Evolutionary conservation across 2,329 filamentous ascomycete genomes (phyloP).

Genomic region (Xylariaceae sp.): DNA sequence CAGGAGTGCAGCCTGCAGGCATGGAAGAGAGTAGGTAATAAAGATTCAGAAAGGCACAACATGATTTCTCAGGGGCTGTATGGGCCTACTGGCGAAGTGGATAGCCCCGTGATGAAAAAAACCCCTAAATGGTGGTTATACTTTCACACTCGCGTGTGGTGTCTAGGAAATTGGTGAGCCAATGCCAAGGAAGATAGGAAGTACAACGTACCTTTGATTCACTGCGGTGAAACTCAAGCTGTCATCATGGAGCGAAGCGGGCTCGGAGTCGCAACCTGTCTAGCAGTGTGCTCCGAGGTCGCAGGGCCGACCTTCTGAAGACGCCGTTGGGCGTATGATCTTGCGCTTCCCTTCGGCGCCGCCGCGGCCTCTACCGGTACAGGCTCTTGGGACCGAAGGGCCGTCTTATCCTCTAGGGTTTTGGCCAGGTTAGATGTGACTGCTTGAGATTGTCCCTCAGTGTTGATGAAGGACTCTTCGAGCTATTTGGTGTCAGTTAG

Average conservation of each 20-base stretch:
- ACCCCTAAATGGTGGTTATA: no score
- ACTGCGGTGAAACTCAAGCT: slow-evolving; percentile 40
- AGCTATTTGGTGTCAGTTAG: slow-evolving; percentile 72
- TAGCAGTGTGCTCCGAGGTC: slow-evolving; percentile 41
- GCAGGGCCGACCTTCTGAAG: slow-evolving; percentile 44
- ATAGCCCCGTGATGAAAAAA: no score
- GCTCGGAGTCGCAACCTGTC: slow-evolving; percentile 57
- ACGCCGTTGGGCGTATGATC: slow-evolving; percentile 41
- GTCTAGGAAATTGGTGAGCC: slow-evolving; percentile 10
- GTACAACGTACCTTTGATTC: slow-evolving; percentile 26
- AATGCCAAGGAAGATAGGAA: neutral
- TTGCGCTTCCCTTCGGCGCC: slow-evolving; percentile 29
- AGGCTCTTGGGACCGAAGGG: slow-evolving; percentile 41
- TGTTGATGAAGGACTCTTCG: slow-evolving; percentile 72
- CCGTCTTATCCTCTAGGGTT: slow-evolving; percentile 35
- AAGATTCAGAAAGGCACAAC: no score
- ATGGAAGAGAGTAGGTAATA: no score
- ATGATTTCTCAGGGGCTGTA: no score
- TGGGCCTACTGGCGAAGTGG: no score
- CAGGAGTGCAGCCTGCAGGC: no score
- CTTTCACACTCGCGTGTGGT: no score
- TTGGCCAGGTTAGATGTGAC: slow-evolving; percentile 37
- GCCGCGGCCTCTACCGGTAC: slow-evolving; percentile 28
- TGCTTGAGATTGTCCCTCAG: slow-evolving; percentile 80
- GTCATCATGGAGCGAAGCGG: slow-evolving; percentile 66